These are phyloP conservation scores for Pulveroboletus sp. DNA, from an alignment of 768 basidiomycete species.

Conservation along the genomic window DNA sequence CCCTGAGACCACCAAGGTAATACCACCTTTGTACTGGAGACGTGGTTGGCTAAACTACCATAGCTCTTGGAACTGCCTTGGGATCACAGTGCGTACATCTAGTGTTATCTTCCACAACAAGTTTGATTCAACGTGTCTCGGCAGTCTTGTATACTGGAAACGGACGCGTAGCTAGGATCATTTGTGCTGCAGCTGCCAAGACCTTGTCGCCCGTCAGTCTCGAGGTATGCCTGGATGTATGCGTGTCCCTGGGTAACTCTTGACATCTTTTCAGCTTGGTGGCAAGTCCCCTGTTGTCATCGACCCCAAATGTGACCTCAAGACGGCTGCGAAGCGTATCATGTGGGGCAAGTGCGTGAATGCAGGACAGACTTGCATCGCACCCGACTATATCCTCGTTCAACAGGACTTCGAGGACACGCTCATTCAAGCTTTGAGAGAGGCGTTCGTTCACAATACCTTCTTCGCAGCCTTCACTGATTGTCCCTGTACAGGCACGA, in stretches of 20 bases:
- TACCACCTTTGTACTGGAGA: background rate
- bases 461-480: background rate
- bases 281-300: constrained; percentile 78
- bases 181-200: constrained; percentile 75
- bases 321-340: constrained; percentile 64
- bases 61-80: constrained; percentile 75
- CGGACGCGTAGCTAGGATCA: constrained; percentile 60
- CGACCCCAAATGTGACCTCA: constrained; percentile 66
- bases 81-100: constrained; percentile 45
- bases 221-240: constrained; percentile 37
- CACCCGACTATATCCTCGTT: constrained; percentile 56
- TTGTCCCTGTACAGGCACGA: constrained; percentile 15
- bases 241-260: background rate
- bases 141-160: constrained; percentile 58
- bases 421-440: constrained; percentile 40
- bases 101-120: background rate
- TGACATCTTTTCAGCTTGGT: constrained; percentile 43
- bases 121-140: background rate
- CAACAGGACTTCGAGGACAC: constrained; percentile 38
- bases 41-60: background rate
- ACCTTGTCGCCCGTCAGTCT: constrained; percentile 65
- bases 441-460: constrained; percentile 33
- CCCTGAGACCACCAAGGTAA: constrained; percentile 58
- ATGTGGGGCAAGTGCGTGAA: constrained; percentile 83
- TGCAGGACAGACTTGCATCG: constrained; percentile 73